These are phyloP conservation scores for Polygonum aviculare DNA, from an alignment of 148 eudicot species.

Conservation along the genomic window DNA sequence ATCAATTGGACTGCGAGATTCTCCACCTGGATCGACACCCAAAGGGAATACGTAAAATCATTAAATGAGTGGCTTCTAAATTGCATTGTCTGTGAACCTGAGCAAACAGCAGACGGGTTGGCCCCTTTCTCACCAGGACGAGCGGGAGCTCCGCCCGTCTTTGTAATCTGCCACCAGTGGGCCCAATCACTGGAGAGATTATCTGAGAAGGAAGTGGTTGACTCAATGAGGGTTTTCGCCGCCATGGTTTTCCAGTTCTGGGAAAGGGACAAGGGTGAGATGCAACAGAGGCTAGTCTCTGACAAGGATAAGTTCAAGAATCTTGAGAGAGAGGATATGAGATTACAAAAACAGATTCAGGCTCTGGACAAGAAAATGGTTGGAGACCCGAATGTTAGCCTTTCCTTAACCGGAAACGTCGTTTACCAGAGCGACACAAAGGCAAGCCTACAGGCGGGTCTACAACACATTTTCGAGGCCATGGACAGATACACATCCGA, in stretches of 20 bases:
- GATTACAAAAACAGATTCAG: constrained; percentile 73
- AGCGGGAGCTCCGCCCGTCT: constrained; percentile 83
- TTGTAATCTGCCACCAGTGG: constrained; percentile 86
- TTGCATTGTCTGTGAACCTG: constrained; percentile 66
- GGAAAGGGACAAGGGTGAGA: constrained; percentile 67
- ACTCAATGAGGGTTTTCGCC: constrained; percentile 63
- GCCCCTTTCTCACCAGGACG: constrained; percentile 89
- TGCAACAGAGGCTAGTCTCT: constrained; percentile 56
- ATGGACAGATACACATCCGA: constrained; percentile 65
- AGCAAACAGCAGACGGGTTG: constrained; percentile 70
- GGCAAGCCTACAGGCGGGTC: constrained; percentile 48
- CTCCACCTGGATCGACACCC: constrained; percentile 69
- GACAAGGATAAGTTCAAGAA: constrained; percentile 53
- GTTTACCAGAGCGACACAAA: constrained; percentile 88
- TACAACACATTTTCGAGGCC: constrained; percentile 68
- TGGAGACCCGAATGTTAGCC: constrained; percentile 29
- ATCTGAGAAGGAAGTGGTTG: constrained; percentile 76
- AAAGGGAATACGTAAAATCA: constrained; percentile 65
- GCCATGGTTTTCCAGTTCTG: constrained; percentile 55
- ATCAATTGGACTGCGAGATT: constrained; percentile 66
- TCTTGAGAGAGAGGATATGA: constrained; percentile 71
- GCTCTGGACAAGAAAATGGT: constrained; percentile 64
- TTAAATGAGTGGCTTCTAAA: constrained; percentile 72
- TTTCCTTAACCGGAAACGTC: constrained; percentile 39
- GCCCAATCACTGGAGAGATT: constrained; percentile 67